These are phyloP conservation scores for Boletus calvinii DNA, from an alignment of 1,284 basidiomycete genomes.

Conservation along the genomic window DNA sequence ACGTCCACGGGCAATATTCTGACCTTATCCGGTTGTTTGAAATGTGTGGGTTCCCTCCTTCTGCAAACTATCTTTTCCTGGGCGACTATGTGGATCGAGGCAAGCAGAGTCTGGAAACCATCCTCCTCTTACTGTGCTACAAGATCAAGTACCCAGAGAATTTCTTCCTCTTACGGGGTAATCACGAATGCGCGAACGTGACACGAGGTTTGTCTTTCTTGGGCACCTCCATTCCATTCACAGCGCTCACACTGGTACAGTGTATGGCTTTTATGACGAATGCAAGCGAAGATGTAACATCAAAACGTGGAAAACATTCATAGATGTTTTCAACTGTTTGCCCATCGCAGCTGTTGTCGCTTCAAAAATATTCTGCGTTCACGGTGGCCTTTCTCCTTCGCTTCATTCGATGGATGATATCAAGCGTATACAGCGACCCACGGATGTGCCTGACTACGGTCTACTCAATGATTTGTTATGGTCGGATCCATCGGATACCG, in stretches of 20 bases:
- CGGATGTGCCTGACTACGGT: conserved; percentile 99
- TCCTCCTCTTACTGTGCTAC: conserved; percentile 94
- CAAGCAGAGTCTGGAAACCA: conserved; percentile 98
- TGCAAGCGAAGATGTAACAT: conserved; percentile 99
- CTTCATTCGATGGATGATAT: conserved; percentile 99
- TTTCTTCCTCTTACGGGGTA: conserved; percentile 97
- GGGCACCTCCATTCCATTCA: conserved; percentile 5
- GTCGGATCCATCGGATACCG: conserved; percentile 98
- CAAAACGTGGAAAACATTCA: conserved; percentile 99
- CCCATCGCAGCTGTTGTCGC: conserved; percentile 99
- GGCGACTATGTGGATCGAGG: conserved; percentile 99
- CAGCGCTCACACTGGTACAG: conserved; percentile 42
- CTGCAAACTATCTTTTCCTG: conserved; percentile 97
- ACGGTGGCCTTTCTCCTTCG: conserved; percentile 97
- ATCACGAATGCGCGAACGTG: conserved; percentile 99
- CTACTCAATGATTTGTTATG: conserved; percentile 96
- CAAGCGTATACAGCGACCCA: conserved; percentile 95
- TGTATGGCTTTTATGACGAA: conserved; percentile 99
- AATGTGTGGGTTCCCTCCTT: conserved; percentile 99
- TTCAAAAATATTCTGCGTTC: conserved; percentile 99
- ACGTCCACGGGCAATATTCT: conserved; percentile 98
- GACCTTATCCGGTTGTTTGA: conserved; percentile 98
- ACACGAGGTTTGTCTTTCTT: conserved; percentile 74
- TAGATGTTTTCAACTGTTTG: conserved; percentile 99
- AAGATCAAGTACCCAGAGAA: conserved; percentile 99